Conservation (phyloP, 2,329 filamentous ascomycete genomes). For the Monosporascus sp. region DNA sequence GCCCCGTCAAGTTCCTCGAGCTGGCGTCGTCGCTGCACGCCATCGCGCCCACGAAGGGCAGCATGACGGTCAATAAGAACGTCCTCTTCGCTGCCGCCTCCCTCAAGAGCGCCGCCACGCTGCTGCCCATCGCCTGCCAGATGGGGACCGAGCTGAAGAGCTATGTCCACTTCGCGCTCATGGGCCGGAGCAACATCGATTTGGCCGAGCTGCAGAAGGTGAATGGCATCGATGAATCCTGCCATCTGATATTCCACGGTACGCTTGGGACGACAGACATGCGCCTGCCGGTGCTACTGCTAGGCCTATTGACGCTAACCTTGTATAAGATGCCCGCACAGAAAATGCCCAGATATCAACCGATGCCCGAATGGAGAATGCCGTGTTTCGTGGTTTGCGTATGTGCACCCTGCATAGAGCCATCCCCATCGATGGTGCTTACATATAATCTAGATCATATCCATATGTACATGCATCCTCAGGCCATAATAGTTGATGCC, state of each 20-base stretch:
- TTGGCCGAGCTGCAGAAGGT: constrained; percentile 66
- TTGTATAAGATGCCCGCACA: constrained; percentile 63
- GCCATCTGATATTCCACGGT: constrained; percentile 60
- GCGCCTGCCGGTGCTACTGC: neutral
- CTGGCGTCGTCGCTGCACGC: constrained; percentile 60
- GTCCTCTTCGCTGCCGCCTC: constrained; percentile 76
- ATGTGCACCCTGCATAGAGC: constrained; percentile 21
- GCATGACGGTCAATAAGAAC: constrained; percentile 55
- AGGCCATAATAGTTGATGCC: constrained; percentile 69
- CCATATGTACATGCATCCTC: constrained; percentile 68
- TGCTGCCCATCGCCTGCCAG: constrained; percentile 80
- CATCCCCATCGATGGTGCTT: constrained; percentile 7
- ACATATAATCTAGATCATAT: constrained; percentile 53
- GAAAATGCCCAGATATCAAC: constrained; percentile 68
- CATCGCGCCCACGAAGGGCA: constrained; percentile 50
- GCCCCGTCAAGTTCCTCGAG: constrained; percentile 62
- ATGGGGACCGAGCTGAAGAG: constrained; percentile 69
- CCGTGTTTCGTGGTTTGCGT: constrained; percentile 61
- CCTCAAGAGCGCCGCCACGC: constrained; percentile 63
- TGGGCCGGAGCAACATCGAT: constrained; percentile 67
- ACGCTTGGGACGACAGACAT: constrained; percentile 9
- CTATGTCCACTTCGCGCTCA: constrained; percentile 75
- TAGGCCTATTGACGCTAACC: constrained; percentile 10
- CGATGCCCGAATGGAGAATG: constrained; percentile 62
- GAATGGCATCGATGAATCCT: constrained; percentile 72